Percentiles rank a stretch among this genome's conserved stretches.
Evolutionary conservation across 768 basidiomycete genomes (phyloP).

Genomic region (Collybia sp.): DNA sequence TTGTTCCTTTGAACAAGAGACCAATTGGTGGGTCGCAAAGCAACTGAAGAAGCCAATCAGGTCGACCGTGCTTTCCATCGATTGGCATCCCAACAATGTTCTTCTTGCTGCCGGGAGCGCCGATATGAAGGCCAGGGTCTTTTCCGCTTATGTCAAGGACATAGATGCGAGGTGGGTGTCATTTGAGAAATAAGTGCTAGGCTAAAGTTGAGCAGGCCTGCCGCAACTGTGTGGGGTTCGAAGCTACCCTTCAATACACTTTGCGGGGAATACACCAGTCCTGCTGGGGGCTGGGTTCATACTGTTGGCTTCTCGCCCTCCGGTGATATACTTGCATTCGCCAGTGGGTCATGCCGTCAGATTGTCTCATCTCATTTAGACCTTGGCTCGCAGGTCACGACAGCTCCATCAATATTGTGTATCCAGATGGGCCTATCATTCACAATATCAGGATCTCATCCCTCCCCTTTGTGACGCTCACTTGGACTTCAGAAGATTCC

Average conservation of each 20-base stretch:
- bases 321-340: slow-evolving; percentile 91
- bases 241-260: slow-evolving; percentile 97
- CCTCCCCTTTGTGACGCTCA: slow-evolving; percentile 79
- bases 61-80: slow-evolving; percentile 89
- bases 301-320: slow-evolving; percentile 94
- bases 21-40: slow-evolving; percentile 99
- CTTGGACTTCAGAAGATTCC: slow-evolving; percentile 79
- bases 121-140: slow-evolving; percentile 96
- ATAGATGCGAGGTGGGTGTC: slow-evolving; percentile 78
- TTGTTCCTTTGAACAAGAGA: slow-evolving; percentile 96
- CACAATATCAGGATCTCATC: slow-evolving; percentile 72
- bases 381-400: slow-evolving; percentile 79
- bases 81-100: slow-evolving; percentile 99
- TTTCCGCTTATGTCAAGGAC: slow-evolving; percentile 98
- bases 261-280: slow-evolving; percentile 88
- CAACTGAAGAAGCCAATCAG: slow-evolving; percentile 96
- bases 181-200: neutral
- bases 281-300: slow-evolving; percentile 96
- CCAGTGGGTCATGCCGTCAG: slow-evolving; percentile 52
- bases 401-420: slow-evolving; percentile 89
- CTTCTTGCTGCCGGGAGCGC: slow-evolving; percentile 95
- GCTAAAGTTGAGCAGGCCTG: slow-evolving; percentile 50
- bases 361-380: neutral
- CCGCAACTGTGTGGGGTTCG: slow-evolving; percentile 93
- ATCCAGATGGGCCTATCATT: slow-evolving; percentile 73